Base-by-base conservation (phyloP, 2,329 filamentous ascomycete species). In the Ilyonectria mors-panacis region DNA sequence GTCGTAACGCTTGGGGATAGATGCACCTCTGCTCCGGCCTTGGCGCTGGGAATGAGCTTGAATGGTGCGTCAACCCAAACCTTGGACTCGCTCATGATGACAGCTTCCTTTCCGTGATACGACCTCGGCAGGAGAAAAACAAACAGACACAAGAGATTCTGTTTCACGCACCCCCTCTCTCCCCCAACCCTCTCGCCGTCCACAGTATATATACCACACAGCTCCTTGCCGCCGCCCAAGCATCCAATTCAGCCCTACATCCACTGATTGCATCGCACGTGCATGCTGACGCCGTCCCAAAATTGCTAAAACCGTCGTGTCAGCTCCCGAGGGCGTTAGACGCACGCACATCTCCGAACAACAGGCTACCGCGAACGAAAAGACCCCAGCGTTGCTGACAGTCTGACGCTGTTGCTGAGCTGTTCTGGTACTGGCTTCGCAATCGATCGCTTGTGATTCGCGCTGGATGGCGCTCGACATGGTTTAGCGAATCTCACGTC, bases 21-120 rank as follows among this genome's bases (percentile, higher is more conserved):
- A 54, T 56, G 48, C 7, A 73, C 77, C 70, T 70, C 65, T 63
- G 72, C 70, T 1, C 76, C 75, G 4, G 72, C 66, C 21, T 59
- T 70, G n/a, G 71, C 68, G 15, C 71, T 63, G 21, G 72, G 68
- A 47, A 81, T 77, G 50, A 81, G 73, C 26, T 73, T 61, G 45
- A 78, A 81, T 0, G 79, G 79, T n/a, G 75, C 74, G 19, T 81
- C 78, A 4, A 75, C 79, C 79, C 79, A 81, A 4, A 68, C 69
- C 53, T 76, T 78, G 1, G 58, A 21, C 0, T 6, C 53, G 12
- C 50, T 61, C 72, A 74, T 74, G 59, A 21, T 59, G 53, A 45
- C 45, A 13, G 9, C 33, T 9, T 45, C 12, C 23, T 15, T 21
- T 28, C n/a, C 13, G 10, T 28, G 4, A 9, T 6, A 23, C 23